phyloP scores from a whole-genome alignment of 1,284 basidiomycete genomes.

The Microbotryum violaceum region DNA sequence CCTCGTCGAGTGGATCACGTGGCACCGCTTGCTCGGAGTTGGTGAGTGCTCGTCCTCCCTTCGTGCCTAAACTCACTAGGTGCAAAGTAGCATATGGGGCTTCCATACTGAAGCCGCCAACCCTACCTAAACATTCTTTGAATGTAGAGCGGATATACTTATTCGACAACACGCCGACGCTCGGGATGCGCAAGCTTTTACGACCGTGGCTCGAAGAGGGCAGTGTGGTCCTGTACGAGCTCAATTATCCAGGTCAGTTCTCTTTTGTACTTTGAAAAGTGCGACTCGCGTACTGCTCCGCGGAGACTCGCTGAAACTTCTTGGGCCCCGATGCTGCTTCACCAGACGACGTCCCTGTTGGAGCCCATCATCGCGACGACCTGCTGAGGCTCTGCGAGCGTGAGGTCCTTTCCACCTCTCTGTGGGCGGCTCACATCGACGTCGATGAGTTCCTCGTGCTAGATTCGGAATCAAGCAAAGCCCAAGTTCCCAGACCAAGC shows the following conservation, averaged over 20 bases:
- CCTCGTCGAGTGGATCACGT: constrained; percentile 24
- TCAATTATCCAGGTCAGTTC: constrained; percentile 13
- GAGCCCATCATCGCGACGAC: constrained; percentile 15
- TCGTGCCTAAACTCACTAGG: no score
- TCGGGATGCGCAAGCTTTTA: constrained; percentile 17
- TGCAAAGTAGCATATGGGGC: no score
- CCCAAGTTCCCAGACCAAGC: constrained; percentile 1
- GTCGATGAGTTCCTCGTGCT: constrained; percentile 29
- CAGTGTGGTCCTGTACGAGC: constrained; percentile 16
- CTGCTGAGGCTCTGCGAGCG: constrained; percentile 22
- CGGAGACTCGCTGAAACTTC: neutral
- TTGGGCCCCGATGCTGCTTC: neutral
- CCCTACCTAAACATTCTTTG: no score
- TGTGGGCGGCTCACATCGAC: constrained; percentile 26
- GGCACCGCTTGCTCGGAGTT: constrained; percentile 23
- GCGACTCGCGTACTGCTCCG: neutral
- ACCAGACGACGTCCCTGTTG: constrained; percentile 15
- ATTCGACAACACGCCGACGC: constrained; percentile 20
- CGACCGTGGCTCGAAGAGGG: constrained; percentile 28
- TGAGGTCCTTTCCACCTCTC: constrained; percentile 8
- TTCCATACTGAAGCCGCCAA: no score
- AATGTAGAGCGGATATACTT: constrained; percentile 19
- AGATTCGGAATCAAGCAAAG: constrained; percentile 16
- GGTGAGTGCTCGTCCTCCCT: neutral
- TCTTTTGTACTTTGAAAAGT: neutral